Base-by-base conservation (phyloP, 805 yeast species). In the Wickerhamiella cacticola region DNA sequence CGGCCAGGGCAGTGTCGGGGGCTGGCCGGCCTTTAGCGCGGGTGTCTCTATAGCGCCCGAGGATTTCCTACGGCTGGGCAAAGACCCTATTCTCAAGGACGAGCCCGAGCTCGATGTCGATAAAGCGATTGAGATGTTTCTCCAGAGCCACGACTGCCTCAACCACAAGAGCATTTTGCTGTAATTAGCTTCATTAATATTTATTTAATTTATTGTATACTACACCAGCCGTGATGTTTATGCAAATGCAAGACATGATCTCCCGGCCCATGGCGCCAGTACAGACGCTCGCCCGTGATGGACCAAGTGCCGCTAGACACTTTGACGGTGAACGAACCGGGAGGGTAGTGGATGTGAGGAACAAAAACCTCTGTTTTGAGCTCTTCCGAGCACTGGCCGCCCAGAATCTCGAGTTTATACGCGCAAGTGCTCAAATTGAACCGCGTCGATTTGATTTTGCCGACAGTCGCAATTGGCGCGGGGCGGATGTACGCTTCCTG, bases 401-500 rank as follows among this genome's bases (percentile, higher is more conserved):
- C 53, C 15, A 41, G 36, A 10, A 57, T 41, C 12, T 33, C 47
- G 18, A 56, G 46, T 25, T 46, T 26, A 35, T 56, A 59, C 2
- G 24, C 8, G 2, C 46, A 51, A 19, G 42, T 49, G 19, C 47
- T 24, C 28, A 58, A 38, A 25, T 53, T 53, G 41, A 57, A 58
- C 5, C 49, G 48, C 25, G 48, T 50, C 6, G 44, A 29, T 1
- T 46, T 12, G 9, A 58, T 43, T 15, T 38, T 31, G 18, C 59
- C 62, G 2, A 49, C 45, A 2, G 51, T 49, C 2, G 79, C 74
- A 1, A 76, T 59, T 1, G 81, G 76, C 55, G 71, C 81, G 1
- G 95, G 95, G 44, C 95, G 68, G 22, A 82, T 63, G 1, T 81
- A 71, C 0, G 94, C 83, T 45, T 72, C 73, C 2, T 73, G 68